Evolutionary conservation across 2,329 filamentous ascomycete genomes (phyloP).

Genomic region (Verticillium isaacii): DNA sequence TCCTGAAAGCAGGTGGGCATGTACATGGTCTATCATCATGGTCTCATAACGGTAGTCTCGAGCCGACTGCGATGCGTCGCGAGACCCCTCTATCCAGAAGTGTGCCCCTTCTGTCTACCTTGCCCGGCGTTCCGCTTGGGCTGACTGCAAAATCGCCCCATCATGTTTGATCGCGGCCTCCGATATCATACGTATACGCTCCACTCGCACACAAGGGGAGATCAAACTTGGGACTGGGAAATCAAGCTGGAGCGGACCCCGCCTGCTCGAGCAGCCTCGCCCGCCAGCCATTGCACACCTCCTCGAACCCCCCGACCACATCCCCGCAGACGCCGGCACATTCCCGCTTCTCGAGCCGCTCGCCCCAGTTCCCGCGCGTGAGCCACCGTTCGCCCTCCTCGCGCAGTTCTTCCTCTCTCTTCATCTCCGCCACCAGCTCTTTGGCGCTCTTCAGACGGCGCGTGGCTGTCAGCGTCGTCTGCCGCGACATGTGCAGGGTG

Average conservation of each 20-base stretch:
- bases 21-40: neutral
- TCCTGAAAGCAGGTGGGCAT: neutral
- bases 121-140: neutral
- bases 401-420: constrained; percentile 73
- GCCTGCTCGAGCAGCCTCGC: constrained; percentile 65
- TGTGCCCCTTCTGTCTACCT: neutral
- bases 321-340: constrained; percentile 80
- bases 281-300: constrained; percentile 81
- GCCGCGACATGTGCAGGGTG: constrained; percentile 88
- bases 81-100: neutral
- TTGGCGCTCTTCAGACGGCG: constrained; percentile 75
- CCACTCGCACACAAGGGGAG: neutral
- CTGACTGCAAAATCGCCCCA: neutral
- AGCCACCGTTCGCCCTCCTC: constrained; percentile 84
- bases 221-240: neutral
- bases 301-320: constrained; percentile 88
- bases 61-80: neutral
- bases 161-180: neutral
- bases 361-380: constrained; percentile 76
- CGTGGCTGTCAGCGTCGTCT: constrained; percentile 77
- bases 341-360: constrained; percentile 69
- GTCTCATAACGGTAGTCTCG: neutral
- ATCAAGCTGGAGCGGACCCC: constrained; percentile 38
- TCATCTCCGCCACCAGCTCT: constrained; percentile 81
- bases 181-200: neutral